Percentiles rank a stretch among this genome's conserved stretches.
Conservation (phyloP, 306 rosid species). For the Styphnolobium japonicum region DNA sequence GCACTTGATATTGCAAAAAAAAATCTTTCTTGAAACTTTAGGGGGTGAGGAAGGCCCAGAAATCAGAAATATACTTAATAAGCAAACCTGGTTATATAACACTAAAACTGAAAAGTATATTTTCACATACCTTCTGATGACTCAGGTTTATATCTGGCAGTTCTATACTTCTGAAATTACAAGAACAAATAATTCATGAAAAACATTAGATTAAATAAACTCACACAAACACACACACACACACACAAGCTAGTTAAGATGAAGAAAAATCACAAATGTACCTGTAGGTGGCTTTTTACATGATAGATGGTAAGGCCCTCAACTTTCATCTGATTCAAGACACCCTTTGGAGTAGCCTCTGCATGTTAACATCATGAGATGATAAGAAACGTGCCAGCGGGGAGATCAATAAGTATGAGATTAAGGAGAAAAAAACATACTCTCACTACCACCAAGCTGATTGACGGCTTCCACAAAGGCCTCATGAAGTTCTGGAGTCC, state of each 20-base stretch:
- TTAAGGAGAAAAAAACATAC: slow-evolving; percentile 42
- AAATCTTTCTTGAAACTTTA: neutral
- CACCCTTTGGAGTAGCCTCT: slow-evolving; percentile 99
- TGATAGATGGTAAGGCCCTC: slow-evolving; percentile 93
- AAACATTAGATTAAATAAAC: neutral
- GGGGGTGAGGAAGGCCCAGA: neutral
- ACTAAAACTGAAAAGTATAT: slow-evolving; percentile 22
- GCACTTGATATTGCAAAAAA: neutral
- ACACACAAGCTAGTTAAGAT: neutral
- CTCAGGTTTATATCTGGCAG: slow-evolving; percentile 93
- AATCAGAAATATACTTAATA: neutral
- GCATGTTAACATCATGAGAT: slow-evolving; percentile 35
- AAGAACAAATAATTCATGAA: neutral
- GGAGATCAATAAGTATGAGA: slow-evolving; percentile 19
- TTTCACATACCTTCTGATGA: slow-evolving; percentile 68
- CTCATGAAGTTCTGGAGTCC: slow-evolving; percentile 97
- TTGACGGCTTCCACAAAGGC: slow-evolving; percentile 90
- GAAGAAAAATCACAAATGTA: slow-evolving; percentile 28
- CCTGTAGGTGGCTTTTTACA: slow-evolving; percentile 97
- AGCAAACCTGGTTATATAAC: slow-evolving; percentile 13
- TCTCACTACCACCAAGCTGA: slow-evolving; percentile 88
- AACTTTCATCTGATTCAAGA: slow-evolving; percentile 78
- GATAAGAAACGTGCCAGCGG: neutral
- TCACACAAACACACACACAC: neutral
- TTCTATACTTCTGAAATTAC: slow-evolving; percentile 82